phyloP scores from a whole-genome alignment of 345 rosid genomes.

The Kernera saxatilis region DNA sequence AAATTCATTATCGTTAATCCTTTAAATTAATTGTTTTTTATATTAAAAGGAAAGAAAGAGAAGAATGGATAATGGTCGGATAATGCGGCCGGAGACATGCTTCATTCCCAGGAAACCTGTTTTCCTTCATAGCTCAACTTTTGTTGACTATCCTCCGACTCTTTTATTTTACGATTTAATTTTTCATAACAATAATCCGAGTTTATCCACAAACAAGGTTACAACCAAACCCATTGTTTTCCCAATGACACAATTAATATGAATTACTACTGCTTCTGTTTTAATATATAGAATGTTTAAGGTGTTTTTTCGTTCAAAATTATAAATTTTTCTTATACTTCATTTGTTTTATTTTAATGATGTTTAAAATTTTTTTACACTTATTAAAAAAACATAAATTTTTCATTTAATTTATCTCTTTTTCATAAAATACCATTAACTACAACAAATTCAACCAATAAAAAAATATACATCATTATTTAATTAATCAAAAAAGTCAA shows the following conservation, averaged over 20 bases:
- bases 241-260: background rate
- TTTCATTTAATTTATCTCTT: too few relatives aligned
- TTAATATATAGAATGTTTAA: too few relatives aligned
- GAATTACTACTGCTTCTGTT: too few relatives aligned
- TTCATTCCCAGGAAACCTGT: slow-evolving; percentile 30
- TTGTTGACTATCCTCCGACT: slow-evolving; percentile 25
- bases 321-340: too few relatives aligned
- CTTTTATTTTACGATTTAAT: background rate
- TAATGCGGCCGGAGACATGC: slow-evolving; percentile 34
- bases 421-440: too few relatives aligned
- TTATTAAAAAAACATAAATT: too few relatives aligned
- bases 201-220: slow-evolving; percentile 18
- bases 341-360: too few relatives aligned
- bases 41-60: background rate
- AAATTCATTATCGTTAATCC: background rate
- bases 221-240: background rate
- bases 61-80: slow-evolving; percentile 27
- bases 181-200: background rate
- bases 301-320: too few relatives aligned
- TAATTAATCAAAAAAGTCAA: too few relatives aligned
- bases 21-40: background rate
- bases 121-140: slow-evolving; percentile 12
- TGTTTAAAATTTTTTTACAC: too few relatives aligned
- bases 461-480: too few relatives aligned
- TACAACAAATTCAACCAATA: too few relatives aligned